Percentiles rank a stretch among this genome's conserved stretches.
These are phyloP conservation scores for Sporothrix curviconia DNA, from an alignment of 2,329 filamentous ascomycete species.

Conservation along the genomic window DNA sequence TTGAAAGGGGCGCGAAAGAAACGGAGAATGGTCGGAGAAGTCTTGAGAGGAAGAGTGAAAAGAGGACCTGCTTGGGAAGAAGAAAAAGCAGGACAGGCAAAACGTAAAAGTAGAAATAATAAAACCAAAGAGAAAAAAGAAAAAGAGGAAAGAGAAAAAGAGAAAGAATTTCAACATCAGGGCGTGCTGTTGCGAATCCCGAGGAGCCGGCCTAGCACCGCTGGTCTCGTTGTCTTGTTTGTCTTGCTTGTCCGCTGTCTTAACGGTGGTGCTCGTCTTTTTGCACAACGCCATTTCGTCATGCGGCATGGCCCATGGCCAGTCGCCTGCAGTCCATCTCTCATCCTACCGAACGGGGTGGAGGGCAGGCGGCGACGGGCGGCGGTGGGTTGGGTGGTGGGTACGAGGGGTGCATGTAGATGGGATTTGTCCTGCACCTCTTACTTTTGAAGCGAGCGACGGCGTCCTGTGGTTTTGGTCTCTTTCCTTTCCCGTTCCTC, in stretches of 20 bases:
- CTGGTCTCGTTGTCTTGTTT: not conserved
- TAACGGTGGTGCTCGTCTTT: too few species aligned
- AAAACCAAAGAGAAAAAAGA: not conserved
- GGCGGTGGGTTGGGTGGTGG: not conserved
- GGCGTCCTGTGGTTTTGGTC: too few species aligned
- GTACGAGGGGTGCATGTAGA: not conserved
- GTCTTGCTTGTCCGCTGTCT: not conserved
- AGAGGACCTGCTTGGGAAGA: not conserved
- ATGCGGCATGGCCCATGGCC: slow-evolving; percentile 6
- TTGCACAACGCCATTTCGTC: not conserved
- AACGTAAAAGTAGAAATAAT: not conserved
- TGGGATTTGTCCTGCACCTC: not conserved
- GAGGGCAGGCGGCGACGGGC: not conserved
- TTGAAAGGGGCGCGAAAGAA: too few species aligned
- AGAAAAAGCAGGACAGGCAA: not conserved
- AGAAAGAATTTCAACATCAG: not conserved
- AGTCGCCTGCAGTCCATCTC: slow-evolving; percentile 6
- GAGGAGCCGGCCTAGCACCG: slow-evolving; percentile 4
- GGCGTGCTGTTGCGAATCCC: too few species aligned
- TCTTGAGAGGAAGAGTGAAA: not conserved
- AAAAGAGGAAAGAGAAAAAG: not conserved
- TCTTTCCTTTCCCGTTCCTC: not conserved
- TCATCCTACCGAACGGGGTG: not conserved
- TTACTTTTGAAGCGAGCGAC: too few species aligned
- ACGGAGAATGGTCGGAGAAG: too few species aligned